Conservation (phyloP, 1,284 basidiomycete species). For the Takashimella tepidaria region DNA sequence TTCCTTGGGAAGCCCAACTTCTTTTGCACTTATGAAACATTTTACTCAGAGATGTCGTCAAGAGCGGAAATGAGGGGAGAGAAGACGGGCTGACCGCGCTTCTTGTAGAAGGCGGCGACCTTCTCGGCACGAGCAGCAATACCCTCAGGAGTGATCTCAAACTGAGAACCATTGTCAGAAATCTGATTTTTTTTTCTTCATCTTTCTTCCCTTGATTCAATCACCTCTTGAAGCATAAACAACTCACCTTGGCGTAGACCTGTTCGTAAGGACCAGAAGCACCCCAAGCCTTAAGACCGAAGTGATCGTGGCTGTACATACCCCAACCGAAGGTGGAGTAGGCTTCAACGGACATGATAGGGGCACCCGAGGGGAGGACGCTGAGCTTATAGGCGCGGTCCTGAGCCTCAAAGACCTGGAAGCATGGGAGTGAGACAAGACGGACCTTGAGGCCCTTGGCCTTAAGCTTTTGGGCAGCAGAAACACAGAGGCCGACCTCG, state of each 20-base stretch:
- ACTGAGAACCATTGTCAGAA: slow-evolving; percentile 39
- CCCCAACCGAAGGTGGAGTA: slow-evolving; percentile 71
- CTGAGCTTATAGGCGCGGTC: slow-evolving; percentile 70
- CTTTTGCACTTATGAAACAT: not conserved
- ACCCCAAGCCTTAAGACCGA: slow-evolving; percentile 74
- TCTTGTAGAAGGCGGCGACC: slow-evolving; percentile 81
- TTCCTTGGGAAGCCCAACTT: not conserved
- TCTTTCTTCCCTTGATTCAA: no score
- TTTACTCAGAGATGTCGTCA: slow-evolving; percentile 34
- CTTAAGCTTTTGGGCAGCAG: slow-evolving; percentile 73
- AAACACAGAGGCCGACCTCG: slow-evolving; percentile 70
- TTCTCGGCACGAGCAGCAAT: slow-evolving; percentile 77
- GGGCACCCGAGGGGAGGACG: slow-evolving; percentile 81
- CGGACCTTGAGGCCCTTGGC: slow-evolving; percentile 73
- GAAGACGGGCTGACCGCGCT: slow-evolving; percentile 64
- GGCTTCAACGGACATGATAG: slow-evolving; percentile 86
- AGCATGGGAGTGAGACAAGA: slow-evolving; percentile 82
- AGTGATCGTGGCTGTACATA: slow-evolving; percentile 84
- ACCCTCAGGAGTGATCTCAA: slow-evolving; percentile 69
- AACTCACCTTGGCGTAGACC: slow-evolving; percentile 67
- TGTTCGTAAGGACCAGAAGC: slow-evolving; percentile 83
- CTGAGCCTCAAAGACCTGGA: slow-evolving; percentile 80
- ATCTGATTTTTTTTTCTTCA: no score
- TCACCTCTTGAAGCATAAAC: no score
- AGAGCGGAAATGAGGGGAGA: slow-evolving; percentile 64